Evolutionary conservation across 2,329 filamentous ascomycete genomes (phyloP).

Genomic region (Fusarium verrucosum): DNA sequence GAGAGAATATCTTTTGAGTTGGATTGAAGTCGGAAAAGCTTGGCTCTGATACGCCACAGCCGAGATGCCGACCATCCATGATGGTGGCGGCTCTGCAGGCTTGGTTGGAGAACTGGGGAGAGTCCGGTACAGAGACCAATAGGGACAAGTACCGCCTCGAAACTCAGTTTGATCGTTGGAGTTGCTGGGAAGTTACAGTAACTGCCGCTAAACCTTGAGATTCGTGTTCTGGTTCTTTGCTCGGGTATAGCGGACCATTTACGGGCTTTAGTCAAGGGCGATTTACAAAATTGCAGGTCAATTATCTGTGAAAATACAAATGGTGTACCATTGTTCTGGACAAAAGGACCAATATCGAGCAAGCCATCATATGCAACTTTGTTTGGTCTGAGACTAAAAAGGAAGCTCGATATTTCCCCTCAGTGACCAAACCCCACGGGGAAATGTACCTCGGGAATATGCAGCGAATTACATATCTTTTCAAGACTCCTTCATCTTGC

Average conservation of each 20-base stretch:
- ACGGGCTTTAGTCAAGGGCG: neutral
- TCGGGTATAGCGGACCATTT: too few relatives aligned
- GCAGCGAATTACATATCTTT: constrained; percentile 12
- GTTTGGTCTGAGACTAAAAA: constrained; percentile 10
- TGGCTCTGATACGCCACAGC: constrained; percentile 23
- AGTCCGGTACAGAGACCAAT: neutral
- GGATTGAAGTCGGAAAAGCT: neutral
- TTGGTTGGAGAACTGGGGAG: constrained; percentile 14
- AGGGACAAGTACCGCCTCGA: neutral
- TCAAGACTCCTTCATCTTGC: neutral
- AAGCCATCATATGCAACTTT: constrained; percentile 18
- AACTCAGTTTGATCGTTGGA: neutral
- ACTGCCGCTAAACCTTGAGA: neutral
- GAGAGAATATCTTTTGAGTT: neutral
- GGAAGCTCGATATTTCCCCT: constrained; percentile 28
- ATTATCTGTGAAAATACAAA: neutral
- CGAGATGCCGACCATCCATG: constrained; percentile 15
- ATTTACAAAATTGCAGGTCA: neutral
- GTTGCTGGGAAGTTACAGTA: constrained; percentile 13
- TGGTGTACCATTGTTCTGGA: neutral
- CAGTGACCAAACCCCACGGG: constrained; percentile 22
- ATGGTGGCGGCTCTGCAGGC: constrained; percentile 22
- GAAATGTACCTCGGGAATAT: constrained; percentile 10
- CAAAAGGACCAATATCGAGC: constrained; percentile 2
- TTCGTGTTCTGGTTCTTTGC: neutral